phyloP scores from a whole-genome alignment of 2,329 filamentous ascomycete genomes.

The Septoria linicola region DNA sequence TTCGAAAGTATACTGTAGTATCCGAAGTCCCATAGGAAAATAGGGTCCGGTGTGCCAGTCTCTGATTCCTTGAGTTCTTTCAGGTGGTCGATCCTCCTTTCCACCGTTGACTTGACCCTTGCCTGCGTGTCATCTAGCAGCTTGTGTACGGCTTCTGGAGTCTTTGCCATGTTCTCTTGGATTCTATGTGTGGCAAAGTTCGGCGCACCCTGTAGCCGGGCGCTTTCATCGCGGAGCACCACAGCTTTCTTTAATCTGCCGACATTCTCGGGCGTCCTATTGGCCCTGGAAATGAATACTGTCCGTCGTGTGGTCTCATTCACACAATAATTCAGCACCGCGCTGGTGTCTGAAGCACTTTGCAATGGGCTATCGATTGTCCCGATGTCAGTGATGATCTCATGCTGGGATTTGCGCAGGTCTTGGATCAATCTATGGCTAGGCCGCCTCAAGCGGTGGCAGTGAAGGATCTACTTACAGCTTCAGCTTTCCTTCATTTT shows the following conservation, averaged over 20 bases:
- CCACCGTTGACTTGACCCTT: not conserved
- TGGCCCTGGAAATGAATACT: constrained; percentile 69
- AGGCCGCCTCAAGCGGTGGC: too few relatives aligned
- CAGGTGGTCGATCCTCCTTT: not conserved
- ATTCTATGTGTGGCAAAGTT: constrained; percentile 73
- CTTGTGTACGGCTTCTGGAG: constrained; percentile 63
- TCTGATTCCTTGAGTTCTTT: constrained; percentile 9
- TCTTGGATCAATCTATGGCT: too few relatives aligned
- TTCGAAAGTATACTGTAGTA: constrained; percentile 58
- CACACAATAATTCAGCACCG: constrained; percentile 69
- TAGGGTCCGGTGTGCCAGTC: not conserved
- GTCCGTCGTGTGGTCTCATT: constrained; percentile 65
- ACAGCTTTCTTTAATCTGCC: constrained; percentile 70
- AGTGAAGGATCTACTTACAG: not conserved
- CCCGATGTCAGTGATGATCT: too few relatives aligned
- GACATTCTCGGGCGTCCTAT: constrained; percentile 72
- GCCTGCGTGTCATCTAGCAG: constrained; percentile 51
- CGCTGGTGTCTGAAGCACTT: constrained; percentile 59
- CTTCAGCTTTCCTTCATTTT: constrained; percentile 62
- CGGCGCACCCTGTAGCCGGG: constrained; percentile 71
- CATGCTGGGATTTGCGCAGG: too few relatives aligned
- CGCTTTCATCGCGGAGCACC: constrained; percentile 70
- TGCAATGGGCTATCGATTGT: not conserved
- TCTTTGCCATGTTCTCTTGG: constrained; percentile 80
- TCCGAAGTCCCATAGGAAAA: constrained; percentile 1